Evolutionary conservation across 2,329 filamentous ascomycete genomes (phyloP), one percentile per base, ranked within the genome.

Genomic region (Cryphonectria naterciae): DNA sequence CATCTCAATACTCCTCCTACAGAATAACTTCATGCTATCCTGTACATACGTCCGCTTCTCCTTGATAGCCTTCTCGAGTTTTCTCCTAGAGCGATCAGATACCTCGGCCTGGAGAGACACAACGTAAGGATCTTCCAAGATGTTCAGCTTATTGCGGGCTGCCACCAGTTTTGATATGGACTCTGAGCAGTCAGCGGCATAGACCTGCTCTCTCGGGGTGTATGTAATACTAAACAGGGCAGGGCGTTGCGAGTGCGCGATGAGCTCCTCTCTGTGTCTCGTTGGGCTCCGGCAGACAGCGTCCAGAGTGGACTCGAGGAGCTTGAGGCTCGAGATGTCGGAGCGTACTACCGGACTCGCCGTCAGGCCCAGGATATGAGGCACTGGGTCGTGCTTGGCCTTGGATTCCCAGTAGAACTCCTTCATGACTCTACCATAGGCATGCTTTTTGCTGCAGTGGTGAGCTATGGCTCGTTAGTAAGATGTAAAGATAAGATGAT

Each of bases 301-400:
- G 77, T 94, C 86, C 60, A 97, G 82, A 56, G 92, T 93, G 3
- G 78, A 74, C 77, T 97, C 94, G 8, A 97, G 85, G 5, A 79
- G 77, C 79, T 87, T 81, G 19, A 95, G 83, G 49, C 86, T 86
- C 1, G 82, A 80, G 1, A 85, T 78, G 22, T 85, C 86, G 1
- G 86, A 88, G 69, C 84, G 88, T 74, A 91, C 89, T 4, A 93
- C 86, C 0, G 94, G 94, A 73, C 92, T 97, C 0, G 94, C 94
- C 8, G 92, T 95, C 35, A 97, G 83, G 0, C 94, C 94, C 6
- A 97, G 83, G 39, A 97, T 91, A 28, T 85, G 83, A 0, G 94
- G 94, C 1, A 88, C 79, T 0, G 76, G 65, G 0, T 78, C 72
- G 0, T 83, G 84, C 1, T 69, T 73, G 0, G 68, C 73, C 66